A percentile compares a stretch with the other conserved stretches of the same genome.
Conservation (phyloP, 805 yeast species). For the Yarrowia alimentaria region DNA sequence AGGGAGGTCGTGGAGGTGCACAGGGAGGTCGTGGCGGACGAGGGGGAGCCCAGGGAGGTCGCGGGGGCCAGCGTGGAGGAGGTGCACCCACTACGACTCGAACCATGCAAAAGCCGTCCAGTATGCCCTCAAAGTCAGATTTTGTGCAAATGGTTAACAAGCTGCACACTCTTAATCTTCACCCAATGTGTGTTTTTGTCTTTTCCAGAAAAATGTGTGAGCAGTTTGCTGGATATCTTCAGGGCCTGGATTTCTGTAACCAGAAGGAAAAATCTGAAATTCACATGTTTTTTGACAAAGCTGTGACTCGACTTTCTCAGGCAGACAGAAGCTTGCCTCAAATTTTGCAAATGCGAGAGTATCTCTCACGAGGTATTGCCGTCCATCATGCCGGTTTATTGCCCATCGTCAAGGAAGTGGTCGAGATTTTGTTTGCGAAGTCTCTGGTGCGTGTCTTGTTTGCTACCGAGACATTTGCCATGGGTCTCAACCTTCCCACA, state of each 20-base stretch:
- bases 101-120: neutral
- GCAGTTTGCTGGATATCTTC: conserved; percentile 79
- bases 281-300: conserved; percentile 88
- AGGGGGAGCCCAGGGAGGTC: conserved; percentile 35
- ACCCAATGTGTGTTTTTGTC: conserved; percentile 94
- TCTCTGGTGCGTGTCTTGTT: conserved; percentile 85
- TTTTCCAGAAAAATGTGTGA: conserved; percentile 93
- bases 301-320: conserved; percentile 78
- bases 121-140: conserved; percentile 51
- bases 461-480: conserved; percentile 98
- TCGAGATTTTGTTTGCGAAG: conserved; percentile 85
- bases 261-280: conserved; percentile 87
- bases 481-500: conserved; percentile 96
- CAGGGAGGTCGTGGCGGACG: conserved; percentile 34
- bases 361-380: conserved; percentile 87
- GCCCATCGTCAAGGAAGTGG: conserved; percentile 90
- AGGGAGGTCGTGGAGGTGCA: neutral
- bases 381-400: conserved; percentile 93
- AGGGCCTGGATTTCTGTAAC: conserved; percentile 72
- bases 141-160: conserved; percentile 74
- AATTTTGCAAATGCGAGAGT: conserved; percentile 74
- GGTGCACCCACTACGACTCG: too few relatives aligned
- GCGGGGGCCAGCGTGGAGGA: too few relatives aligned
- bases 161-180: conserved; percentile 61
- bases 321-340: conserved; percentile 95